Evolutionary conservation across 2,329 filamentous ascomycete species (phyloP).

Genomic region (Lachnellula subtilissima): DNA sequence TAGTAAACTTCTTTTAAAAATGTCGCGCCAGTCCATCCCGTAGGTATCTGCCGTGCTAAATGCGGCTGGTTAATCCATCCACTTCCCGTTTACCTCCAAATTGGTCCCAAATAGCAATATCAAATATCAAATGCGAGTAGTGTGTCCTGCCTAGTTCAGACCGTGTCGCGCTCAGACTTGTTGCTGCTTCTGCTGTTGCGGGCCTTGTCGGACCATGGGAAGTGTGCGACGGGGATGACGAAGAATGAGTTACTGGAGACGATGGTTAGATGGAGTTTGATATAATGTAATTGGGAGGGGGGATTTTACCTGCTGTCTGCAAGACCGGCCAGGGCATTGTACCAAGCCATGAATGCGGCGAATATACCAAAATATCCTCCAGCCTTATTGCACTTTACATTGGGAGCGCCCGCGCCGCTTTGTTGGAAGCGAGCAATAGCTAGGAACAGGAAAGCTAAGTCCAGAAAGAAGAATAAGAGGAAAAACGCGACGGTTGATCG

Average conservation of each 20-base stretch:
- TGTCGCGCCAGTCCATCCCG: not conserved
- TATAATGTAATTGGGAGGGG: not conserved
- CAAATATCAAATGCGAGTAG: not conserved
- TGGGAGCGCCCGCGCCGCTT: constrained; percentile 32
- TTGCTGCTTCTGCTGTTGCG: constrained; percentile 48
- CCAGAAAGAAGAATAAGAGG: constrained; percentile 53
- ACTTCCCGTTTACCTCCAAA: too few species aligned
- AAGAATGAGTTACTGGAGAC: constrained; percentile 73
- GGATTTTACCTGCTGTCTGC: constrained; percentile 60
- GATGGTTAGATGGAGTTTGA: constrained; percentile 32
- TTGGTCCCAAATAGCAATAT: not conserved
- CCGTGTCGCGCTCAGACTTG: constrained; percentile 41
- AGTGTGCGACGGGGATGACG: constrained; percentile 85
- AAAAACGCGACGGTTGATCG: constrained; percentile 58
- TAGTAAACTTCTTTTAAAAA: too few species aligned
- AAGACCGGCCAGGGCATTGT: constrained; percentile 78
- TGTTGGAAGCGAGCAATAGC: constrained; percentile 37
- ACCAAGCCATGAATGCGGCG: constrained; percentile 80
- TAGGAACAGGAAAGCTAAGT: constrained; percentile 53
- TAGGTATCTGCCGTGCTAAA: not conserved
- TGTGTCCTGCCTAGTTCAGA: constrained; percentile 16
- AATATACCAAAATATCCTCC: constrained; percentile 78
- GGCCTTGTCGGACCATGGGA: constrained; percentile 86
- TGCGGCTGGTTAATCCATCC: too few species aligned
- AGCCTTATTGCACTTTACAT: constrained; percentile 55